phyloP scores from a whole-genome alignment of 2,329 filamentous ascomycete species.

The Arthrobotrys pseudoclavata region DNA sequence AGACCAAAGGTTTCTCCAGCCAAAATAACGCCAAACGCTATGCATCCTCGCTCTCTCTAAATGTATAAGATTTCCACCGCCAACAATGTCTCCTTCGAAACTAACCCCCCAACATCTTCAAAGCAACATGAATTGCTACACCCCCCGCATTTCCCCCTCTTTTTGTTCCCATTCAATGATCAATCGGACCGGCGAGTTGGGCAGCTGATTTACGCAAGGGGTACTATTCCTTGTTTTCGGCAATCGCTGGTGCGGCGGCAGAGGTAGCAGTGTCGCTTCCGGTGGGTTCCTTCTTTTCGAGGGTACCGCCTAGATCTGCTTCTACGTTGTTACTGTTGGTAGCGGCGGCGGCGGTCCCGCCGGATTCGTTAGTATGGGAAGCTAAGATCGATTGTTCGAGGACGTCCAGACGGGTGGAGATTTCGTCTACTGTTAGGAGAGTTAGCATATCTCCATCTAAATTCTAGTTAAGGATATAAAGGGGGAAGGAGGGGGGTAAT shows the following conservation, averaged over 20 bases:
- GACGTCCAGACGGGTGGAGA: slow-evolving; percentile 52
- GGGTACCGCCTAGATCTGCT: not conserved
- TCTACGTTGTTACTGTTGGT: slow-evolving; percentile 1
- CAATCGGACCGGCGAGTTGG: slow-evolving; percentile 18
- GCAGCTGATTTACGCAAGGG: slow-evolving; percentile 15
- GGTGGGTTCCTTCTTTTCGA: slow-evolving; percentile 37
- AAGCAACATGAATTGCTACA: not conserved
- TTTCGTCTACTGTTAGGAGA: slow-evolving; percentile 42
- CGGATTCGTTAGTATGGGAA: slow-evolving; percentile 43
- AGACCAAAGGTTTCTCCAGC: not conserved
- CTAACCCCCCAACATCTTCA: not conserved
- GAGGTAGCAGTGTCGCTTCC: slow-evolving; percentile 32
- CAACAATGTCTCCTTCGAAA: not conserved
- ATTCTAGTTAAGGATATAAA: not conserved
- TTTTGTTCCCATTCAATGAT: not conserved
- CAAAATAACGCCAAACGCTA: slow-evolving; percentile 55
- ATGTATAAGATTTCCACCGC: not conserved
- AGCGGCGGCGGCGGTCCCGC: not conserved
- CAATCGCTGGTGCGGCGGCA: not conserved
- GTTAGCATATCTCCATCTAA: not conserved
- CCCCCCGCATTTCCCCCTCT: not conserved
- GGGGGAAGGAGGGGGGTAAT: not conserved
- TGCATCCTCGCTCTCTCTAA: slow-evolving; percentile 26
- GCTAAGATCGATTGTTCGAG: slow-evolving; percentile 57
- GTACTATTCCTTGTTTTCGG: slow-evolving; percentile 31